phyloP scores from a whole-genome alignment of 148 eudicot species.

The Silene latifolia region DNA sequence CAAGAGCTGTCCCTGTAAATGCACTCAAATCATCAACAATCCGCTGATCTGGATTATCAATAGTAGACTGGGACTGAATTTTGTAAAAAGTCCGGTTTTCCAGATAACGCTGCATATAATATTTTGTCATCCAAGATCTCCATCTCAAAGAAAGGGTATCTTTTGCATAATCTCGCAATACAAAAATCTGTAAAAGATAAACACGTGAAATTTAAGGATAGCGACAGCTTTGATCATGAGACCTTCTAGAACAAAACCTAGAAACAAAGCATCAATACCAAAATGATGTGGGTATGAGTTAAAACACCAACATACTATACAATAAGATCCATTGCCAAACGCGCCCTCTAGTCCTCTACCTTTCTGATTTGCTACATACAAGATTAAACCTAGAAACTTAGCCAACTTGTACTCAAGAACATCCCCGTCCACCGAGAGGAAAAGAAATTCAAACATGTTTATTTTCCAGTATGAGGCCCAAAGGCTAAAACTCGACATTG shows the following conservation, averaged over 20 bases:
- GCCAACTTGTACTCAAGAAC: not conserved
- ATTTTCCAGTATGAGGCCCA: not conserved
- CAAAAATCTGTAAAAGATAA: constrained; percentile 60
- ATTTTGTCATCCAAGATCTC: constrained; percentile 96
- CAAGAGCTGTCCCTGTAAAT: constrained; percentile 83
- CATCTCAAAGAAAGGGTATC: constrained; percentile 84
- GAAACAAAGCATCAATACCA: not conserved
- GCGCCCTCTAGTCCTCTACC: not conserved
- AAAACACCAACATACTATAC: not conserved
- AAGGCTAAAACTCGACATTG: not conserved
- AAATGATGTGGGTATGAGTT: not conserved
- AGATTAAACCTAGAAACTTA: not conserved
- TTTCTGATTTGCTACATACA: not conserved
- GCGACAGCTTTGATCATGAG: not conserved
- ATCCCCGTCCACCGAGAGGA: not conserved
- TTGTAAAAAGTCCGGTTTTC: constrained; percentile 71
- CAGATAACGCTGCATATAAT: constrained; percentile 77
- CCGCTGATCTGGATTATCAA: constrained; percentile 96
- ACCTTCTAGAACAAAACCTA: not conserved
- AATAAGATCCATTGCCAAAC: not conserved
- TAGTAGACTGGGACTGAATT: constrained; percentile 81
- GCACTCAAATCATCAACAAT: constrained; percentile 92
- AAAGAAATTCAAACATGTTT: not conserved
- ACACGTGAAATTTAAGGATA: not conserved
- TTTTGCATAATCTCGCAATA: constrained; percentile 82